Evolutionary conservation across 306 rosid species (phyloP).

Genomic region (Castanea mollissima): DNA sequence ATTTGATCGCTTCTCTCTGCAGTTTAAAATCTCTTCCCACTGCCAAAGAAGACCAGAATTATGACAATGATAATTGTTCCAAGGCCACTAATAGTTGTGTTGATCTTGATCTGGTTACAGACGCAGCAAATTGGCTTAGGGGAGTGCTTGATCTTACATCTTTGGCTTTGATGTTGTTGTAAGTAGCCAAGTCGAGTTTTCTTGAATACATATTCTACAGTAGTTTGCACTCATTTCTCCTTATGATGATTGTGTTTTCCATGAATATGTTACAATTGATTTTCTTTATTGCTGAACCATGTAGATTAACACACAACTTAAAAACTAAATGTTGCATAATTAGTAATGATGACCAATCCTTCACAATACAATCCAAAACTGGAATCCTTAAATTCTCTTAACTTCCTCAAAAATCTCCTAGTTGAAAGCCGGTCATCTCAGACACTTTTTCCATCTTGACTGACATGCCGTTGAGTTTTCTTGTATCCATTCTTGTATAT

Average conservation of each 20-base stretch:
- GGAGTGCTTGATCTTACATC: constrained; percentile 59
- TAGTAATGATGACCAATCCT: neutral
- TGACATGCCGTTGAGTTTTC: neutral
- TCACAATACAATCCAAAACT: neutral
- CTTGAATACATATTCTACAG: neutral
- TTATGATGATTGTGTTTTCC: neutral
- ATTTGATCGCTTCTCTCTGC: neutral
- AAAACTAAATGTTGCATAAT: neutral
- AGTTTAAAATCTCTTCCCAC: constrained; percentile 78
- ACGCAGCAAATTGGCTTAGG: constrained; percentile 72
- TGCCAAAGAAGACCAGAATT: constrained; percentile 24
- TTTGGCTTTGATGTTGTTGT: constrained; percentile 92
- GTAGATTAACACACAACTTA: neutral
- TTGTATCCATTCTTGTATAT: neutral
- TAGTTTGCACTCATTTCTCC: neutral
- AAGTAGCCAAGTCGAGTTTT: constrained; percentile 18
- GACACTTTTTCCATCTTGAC: neutral
- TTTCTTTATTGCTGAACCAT: neutral
- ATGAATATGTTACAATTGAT: neutral
- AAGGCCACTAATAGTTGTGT: constrained; percentile 28
- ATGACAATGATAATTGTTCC: constrained; percentile 21
- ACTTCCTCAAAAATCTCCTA: neutral
- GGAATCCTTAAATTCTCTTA: neutral
- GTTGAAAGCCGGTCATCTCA: neutral
- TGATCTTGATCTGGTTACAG: constrained; percentile 54